phyloP scores from a whole-genome alignment of 371 early-diverging fungal species.

The Coemansia sp. region DNA sequence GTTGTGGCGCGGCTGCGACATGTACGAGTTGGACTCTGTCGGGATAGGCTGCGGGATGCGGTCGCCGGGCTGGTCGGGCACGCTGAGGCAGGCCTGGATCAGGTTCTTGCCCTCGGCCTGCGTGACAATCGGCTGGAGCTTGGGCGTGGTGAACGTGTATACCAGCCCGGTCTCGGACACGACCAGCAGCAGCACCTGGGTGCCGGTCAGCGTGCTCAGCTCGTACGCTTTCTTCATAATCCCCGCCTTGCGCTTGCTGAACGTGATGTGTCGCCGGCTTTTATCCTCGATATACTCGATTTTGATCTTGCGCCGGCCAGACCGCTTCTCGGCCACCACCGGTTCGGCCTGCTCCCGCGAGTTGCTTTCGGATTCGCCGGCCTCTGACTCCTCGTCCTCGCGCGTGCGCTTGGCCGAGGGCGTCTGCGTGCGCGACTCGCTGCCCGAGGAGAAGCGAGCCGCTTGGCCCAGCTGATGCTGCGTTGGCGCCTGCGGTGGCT shows the following conservation, averaged over 20 bases:
- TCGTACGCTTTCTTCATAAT: slow-evolving; percentile 99
- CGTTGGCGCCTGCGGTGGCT: slow-evolving; percentile 14
- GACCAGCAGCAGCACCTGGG: slow-evolving; percentile 93
- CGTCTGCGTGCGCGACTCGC: slow-evolving; percentile 44
- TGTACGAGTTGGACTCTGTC: slow-evolving; percentile 46
- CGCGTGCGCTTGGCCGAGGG: slow-evolving; percentile 39
- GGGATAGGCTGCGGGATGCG: slow-evolving; percentile 38
- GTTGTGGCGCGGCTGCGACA: slow-evolving; percentile 46
- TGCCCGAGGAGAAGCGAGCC: slow-evolving; percentile 27
- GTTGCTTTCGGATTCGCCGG: slow-evolving; percentile 39
- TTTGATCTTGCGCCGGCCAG: slow-evolving; percentile 92
- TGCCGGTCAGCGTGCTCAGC: slow-evolving; percentile 93
- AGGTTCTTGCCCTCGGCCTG: slow-evolving; percentile 92
- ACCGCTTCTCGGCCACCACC: slow-evolving; percentile 57
- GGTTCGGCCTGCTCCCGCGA: slow-evolving; percentile 38
- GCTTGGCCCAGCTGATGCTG: slow-evolving; percentile 20
- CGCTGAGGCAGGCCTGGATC: slow-evolving; percentile 93
- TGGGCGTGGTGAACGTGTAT: slow-evolving; percentile 97
- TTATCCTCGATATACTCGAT: slow-evolving; percentile 97
- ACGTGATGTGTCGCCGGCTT: slow-evolving; percentile 94
- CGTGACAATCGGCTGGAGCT: slow-evolving; percentile 93
- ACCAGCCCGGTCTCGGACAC: slow-evolving; percentile 98
- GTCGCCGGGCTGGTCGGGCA: slow-evolving; percentile 63
- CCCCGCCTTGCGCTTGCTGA: slow-evolving; percentile 98
- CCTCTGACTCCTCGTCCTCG: slow-evolving; percentile 45